Evolutionary conservation across 2,329 filamentous ascomycete species (phyloP), one percentile per base, ranked within the genome.

Genomic region (Xylariales sp.): DNA sequence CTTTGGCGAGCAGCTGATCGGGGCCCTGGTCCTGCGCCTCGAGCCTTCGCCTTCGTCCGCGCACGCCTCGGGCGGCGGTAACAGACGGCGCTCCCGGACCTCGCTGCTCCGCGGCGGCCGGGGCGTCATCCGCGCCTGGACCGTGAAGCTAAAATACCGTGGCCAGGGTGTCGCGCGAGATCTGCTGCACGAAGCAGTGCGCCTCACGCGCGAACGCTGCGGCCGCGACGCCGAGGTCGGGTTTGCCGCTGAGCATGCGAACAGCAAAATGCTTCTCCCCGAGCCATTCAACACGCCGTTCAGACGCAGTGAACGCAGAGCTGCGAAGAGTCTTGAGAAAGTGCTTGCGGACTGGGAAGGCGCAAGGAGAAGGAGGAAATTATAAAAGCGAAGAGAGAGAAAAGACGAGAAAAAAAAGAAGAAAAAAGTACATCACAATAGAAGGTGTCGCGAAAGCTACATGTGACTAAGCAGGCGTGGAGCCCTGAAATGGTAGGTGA

Each of bases 81-180:
- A 57, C 49, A 67, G 57, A 63, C 74, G 73, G 58, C 75, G 76
- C 49, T 71, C 68, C 2, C 72, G 75, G 41, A 61, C 57, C 77
- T 81, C 73, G 79, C 79, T 74, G 75, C 74, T 83, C 72, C 82
- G 82, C 71, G 88, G 89, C 43, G 91, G 90, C 60, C 87, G 86
- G 69, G 92, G 90, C 8, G 83, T 93, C 55, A 90, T 97, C 65
- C 87, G 92, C 34, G 93, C 92, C 1, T 97, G 94, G 93, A 95
- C 93, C 1, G 92, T 93, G 1, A 85, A 85, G 76, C 80, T 89
- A 58, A 84, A 85, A 72, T 93, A 93, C 78, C 86, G 94, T 32
- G 84, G 87, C 39, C 87, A 88, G 69, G 93, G 93, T 0, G 83
- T 97, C 30, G 94, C 93, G 2, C 85, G 83, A 48, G 90, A 89